Base-by-base conservation (phyloP, 2,329 filamentous ascomycete genomes). In the Pseudogymnoascus sp. region DNA sequence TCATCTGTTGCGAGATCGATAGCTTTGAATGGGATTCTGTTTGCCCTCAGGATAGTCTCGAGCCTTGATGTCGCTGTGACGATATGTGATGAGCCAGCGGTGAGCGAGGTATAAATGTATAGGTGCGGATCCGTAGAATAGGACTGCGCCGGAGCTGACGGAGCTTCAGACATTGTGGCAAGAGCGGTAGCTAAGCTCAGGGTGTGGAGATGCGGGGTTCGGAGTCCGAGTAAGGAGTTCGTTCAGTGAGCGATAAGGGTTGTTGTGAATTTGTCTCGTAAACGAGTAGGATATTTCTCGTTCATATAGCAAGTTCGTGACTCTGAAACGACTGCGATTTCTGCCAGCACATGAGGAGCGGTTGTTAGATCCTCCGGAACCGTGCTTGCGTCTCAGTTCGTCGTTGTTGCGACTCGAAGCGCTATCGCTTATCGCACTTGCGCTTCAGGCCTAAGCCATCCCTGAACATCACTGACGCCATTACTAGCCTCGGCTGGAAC, bases 21-120 rank as follows among this genome's bases (percentile, higher is more conserved):
- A 67, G 91, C 92, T 74, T 91, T 91, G 80, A 97, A 99, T 10
- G 92, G 91, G 63, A 99, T 89, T 69, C 89, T 89, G 80, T 97
- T 97, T 66, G 92, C 92, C 72, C 91, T 93, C 64, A 99, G 83
- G 72, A 99, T 97, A 11, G 92, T 97, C 77, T 99, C 93, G 68
- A 99, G 86, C 58, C 94, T 90, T 62, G 92, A 95, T 1, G 94
- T 97, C 26, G 92, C 94, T 41, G 94, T 97, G 72, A 97, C 87
- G 74, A 97, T 96, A 75, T 97, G 92, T 23, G 92, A 96, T 41
- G 92, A 96, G 67, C 94, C 94, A 64, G 94, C 91, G 19, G 94
- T 97, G 62, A 99, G 83, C 61, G 93, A 97, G 65, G 94, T 97
- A 78, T 95, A 97, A 70, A 99, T 89, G 79, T 94, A 99, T 66